Evolutionary conservation across 1,139 yeast species (phyloP).

Genomic region (Yamadazyma epiphylla): DNA sequence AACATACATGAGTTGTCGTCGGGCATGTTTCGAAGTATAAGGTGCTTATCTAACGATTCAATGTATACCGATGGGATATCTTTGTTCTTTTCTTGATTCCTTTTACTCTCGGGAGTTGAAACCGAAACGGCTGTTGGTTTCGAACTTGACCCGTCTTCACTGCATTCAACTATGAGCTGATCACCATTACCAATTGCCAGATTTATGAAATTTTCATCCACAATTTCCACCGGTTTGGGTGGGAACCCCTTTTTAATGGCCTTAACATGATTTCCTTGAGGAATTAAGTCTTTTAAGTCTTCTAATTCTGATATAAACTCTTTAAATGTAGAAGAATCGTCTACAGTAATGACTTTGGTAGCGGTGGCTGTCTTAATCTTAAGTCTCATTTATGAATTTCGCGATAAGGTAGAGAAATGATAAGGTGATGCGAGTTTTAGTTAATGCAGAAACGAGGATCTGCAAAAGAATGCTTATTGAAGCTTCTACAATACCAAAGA

Average conservation of each 20-base stretch:
- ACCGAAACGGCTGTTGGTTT: background rate
- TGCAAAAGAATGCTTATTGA: no score
- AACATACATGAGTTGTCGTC: slow-evolving; percentile 82
- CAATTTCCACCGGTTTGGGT: slow-evolving; percentile 42
- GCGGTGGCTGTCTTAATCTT: slow-evolving; percentile 11
- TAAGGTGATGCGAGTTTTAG: no score
- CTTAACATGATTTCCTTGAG: slow-evolving; percentile 9
- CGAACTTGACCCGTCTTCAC: slow-evolving; percentile 4
- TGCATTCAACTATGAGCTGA: slow-evolving; percentile 39
- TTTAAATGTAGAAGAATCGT: slow-evolving; percentile 7
- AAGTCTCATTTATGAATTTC: slow-evolving; percentile 11
- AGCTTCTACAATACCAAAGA: no score
- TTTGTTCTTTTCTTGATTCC: background rate
- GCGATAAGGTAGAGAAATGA: no score
- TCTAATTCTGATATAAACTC: slow-evolving; percentile 17
- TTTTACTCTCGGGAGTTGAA: no score
- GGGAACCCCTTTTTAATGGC: slow-evolving; percentile 58
- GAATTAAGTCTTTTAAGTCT: slow-evolving; percentile 12
- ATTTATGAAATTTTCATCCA: slow-evolving; percentile 18
- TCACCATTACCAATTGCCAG: slow-evolving; percentile 58
- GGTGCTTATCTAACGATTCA: slow-evolving; percentile 17
- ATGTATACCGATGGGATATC: slow-evolving; percentile 29
- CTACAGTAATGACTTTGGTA: slow-evolving; percentile 10
- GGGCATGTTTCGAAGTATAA: slow-evolving; percentile 59
- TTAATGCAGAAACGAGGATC: no score